Conservation (phyloP, 768 basidiomycete species). For the Suillus discolor region DNA sequence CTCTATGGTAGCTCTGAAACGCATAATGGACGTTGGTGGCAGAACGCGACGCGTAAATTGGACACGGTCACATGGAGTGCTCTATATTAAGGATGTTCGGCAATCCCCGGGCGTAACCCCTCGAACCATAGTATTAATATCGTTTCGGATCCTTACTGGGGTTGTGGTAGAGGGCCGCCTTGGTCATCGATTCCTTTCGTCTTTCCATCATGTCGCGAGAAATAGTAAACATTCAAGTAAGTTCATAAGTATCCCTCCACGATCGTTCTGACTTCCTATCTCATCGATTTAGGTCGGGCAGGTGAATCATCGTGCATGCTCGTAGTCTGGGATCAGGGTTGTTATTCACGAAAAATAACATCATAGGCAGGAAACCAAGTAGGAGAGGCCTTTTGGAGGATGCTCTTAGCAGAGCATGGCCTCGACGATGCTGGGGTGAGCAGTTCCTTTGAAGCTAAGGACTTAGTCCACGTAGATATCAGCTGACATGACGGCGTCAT, state of each 20-base stretch:
- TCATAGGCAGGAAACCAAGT: constrained; percentile 72
- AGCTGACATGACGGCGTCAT: constrained; percentile 16
- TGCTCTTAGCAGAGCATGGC: constrained; percentile 86
- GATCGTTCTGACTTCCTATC: constrained; percentile 5
- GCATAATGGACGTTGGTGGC: constrained; percentile 43
- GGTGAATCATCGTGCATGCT: constrained; percentile 37
- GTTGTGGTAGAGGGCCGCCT: constrained; percentile 4
- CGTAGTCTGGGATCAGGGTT: background rate
- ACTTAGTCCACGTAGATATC: constrained; percentile 8
- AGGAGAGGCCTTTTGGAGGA: constrained; percentile 88
- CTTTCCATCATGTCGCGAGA: constrained; percentile 63
- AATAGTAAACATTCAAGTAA: constrained; percentile 81
- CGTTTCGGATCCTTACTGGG: background rate
- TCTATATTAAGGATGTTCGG: background rate
- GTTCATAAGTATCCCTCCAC: constrained; percentile 12
- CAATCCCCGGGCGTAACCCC: background rate
- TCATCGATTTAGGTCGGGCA: constrained; percentile 60
- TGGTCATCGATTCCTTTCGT: constrained; percentile 18
- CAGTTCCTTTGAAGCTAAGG: constrained; percentile 11
- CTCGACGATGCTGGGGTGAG: constrained; percentile 69
- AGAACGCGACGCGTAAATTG: constrained; percentile 16
- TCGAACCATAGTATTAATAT: background rate
- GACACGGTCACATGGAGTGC: constrained; percentile 29
- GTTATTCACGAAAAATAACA: constrained; percentile 13
- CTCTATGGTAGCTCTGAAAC: constrained; percentile 62